These are phyloP conservation scores for Evernia prunastri DNA, from an alignment of 495 filamentous ascomycete species.

Conservation along the genomic window DNA sequence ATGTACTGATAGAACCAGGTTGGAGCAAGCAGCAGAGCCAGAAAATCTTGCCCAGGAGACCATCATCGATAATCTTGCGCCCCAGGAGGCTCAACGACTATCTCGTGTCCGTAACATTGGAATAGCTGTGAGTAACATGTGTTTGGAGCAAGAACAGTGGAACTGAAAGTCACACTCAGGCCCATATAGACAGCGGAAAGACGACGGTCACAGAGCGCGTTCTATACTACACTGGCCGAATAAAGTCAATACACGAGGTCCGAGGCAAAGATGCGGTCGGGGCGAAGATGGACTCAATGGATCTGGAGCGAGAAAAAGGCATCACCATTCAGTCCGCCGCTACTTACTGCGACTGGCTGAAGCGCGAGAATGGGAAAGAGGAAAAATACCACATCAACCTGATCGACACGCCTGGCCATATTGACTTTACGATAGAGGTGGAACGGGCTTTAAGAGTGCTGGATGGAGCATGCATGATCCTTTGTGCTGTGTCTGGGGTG, in stretches of 20 bases:
- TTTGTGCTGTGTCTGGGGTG: conserved; percentile 95
- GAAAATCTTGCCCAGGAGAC: conserved; percentile 54
- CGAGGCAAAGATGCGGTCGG: conserved; percentile 91
- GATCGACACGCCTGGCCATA: conserved; percentile 98
- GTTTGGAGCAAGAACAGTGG: background rate
- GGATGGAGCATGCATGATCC: conserved; percentile 96
- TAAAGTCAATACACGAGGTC: conserved; percentile 96
- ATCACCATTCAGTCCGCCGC: conserved; percentile 98
- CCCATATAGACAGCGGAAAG: conserved; percentile 98
- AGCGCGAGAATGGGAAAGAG: conserved; percentile 69
- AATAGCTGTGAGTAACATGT: conserved; percentile 67
- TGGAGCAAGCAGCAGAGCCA: conserved; percentile 60
- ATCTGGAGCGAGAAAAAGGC: conserved; percentile 93
- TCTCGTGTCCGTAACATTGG: conserved; percentile 88
- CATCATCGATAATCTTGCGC: conserved; percentile 67
- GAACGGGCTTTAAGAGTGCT: conserved; percentile 93
- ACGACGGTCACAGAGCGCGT: conserved; percentile 96
- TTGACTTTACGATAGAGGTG: conserved; percentile 99
- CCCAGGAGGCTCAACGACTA: conserved; percentile 68
- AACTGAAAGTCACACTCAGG: conserved; percentile 42
- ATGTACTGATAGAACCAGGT: conserved; percentile 29
- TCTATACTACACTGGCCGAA: conserved; percentile 96
- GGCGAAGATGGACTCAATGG: conserved; percentile 99
- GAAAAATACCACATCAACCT: conserved; percentile 96
- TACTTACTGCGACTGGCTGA: conserved; percentile 96